Conservation (phyloP, 2,329 filamentous ascomycete species). For the Ceratocystis alfenasii region DNA sequence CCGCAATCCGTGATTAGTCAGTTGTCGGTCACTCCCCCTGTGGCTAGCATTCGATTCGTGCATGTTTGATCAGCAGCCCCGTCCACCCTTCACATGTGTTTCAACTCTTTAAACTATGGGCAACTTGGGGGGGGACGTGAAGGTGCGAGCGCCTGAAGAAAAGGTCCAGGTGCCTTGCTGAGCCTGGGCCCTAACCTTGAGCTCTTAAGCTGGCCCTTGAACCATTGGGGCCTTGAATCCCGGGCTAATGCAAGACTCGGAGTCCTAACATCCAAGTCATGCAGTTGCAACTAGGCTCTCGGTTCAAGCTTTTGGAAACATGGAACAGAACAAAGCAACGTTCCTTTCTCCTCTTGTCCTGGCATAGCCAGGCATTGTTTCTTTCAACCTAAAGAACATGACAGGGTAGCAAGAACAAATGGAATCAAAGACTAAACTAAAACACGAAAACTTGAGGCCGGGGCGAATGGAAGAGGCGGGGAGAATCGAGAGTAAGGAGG, state of each 20-base stretch:
- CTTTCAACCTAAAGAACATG: not conserved
- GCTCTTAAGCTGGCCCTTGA: not conserved
- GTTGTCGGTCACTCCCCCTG: too few species aligned
- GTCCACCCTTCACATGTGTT: not conserved
- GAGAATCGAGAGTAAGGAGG: too few species aligned
- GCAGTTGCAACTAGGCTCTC: not conserved
- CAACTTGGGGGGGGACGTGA: not conserved
- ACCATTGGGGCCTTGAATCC: not conserved
- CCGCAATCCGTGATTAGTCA: too few species aligned
- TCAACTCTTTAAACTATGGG: not conserved
- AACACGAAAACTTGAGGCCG: not conserved
- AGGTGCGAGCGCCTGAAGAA: not conserved
- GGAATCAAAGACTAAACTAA: not conserved
- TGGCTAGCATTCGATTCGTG: not conserved
- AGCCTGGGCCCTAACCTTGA: not conserved
- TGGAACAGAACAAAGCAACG: not conserved
- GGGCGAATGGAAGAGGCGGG: too few species aligned
- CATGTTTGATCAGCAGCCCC: constrained; percentile 6
- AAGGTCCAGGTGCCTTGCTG: not conserved
- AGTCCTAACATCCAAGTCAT: too few species aligned
- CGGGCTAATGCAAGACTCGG: too few species aligned
- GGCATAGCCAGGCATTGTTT: not conserved
- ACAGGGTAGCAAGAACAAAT: not conserved
- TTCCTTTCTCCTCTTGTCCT: not conserved
- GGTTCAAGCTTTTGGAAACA: not conserved